Evolutionary conservation across 179 eudicot genomes (phyloP).

Genomic region (Carnegiea gigantea): DNA sequence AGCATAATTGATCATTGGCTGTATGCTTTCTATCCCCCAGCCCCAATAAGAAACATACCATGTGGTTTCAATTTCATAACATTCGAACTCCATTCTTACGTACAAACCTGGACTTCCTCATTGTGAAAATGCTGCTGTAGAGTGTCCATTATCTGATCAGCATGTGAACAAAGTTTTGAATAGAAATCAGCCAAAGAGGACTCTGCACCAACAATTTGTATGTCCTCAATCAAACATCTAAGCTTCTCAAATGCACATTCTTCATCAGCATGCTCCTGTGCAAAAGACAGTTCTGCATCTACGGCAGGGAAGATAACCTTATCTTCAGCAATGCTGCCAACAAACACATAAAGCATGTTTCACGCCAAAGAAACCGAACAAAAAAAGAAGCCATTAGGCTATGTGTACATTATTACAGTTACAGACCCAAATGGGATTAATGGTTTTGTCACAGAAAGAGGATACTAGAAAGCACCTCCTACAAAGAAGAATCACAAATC

Average conservation of each 20-base stretch:
- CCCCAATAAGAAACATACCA: neutral
- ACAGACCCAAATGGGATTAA: neutral
- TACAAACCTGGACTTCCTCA: conserved; percentile 84
- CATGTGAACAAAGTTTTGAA: conserved; percentile 67
- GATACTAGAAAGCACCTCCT: too few species aligned
- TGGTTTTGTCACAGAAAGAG: neutral
- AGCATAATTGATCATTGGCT: conserved; percentile 1
- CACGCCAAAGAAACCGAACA: conserved; percentile 21
- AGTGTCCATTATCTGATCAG: conserved; percentile 86
- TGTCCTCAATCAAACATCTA: conserved; percentile 75
- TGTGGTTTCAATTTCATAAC: neutral
- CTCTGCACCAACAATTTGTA: conserved; percentile 70
- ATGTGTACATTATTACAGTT: neutral
- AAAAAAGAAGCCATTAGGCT: conserved; percentile 11
- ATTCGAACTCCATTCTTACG: conserved; percentile 10
- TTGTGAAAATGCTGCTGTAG: conserved; percentile 70
- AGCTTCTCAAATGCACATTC: conserved; percentile 79
- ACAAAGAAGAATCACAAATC: neutral
- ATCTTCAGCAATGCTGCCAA: conserved; percentile 95
- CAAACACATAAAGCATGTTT: conserved; percentile 27
- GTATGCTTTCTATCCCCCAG: neutral
- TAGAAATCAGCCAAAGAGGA: conserved; percentile 76
- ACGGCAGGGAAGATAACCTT: conserved; percentile 94
- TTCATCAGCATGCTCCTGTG: conserved; percentile 96
- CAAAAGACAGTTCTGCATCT: conserved; percentile 83